These are phyloP conservation scores for Helotiales sp. DNA, from an alignment of 2,329 filamentous ascomycete genomes.

Conservation along the genomic window DNA sequence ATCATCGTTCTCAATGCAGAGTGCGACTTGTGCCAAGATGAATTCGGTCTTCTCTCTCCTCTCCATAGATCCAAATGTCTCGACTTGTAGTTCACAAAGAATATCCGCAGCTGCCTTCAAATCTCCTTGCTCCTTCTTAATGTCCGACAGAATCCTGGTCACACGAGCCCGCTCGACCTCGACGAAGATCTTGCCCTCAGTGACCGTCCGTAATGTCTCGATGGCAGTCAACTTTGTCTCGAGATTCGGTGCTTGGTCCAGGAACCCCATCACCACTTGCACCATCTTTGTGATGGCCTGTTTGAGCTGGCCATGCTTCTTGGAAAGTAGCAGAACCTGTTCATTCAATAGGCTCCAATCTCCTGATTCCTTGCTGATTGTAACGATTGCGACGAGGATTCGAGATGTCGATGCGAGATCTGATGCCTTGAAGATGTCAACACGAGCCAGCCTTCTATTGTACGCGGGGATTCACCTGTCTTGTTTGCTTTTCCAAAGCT, in stretches of 20 bases:
- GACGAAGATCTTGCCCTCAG: conserved; percentile 99
- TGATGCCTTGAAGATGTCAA: conserved; percentile 66
- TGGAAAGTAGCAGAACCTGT: conserved; percentile 91
- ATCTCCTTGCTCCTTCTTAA: conserved; percentile 95
- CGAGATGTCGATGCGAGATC: conserved; percentile 94
- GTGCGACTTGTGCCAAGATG: conserved; percentile 88
- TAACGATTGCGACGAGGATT: conserved; percentile 83
- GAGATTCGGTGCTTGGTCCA: conserved; percentile 79
- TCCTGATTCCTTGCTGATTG: conserved; percentile 86
- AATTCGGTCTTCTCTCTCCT: conserved; percentile 98
- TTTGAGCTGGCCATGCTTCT: conserved; percentile 99
- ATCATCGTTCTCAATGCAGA: conserved; percentile 94
- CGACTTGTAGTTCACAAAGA: conserved; percentile 94
- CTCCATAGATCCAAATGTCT: conserved; percentile 98
- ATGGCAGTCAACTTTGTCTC: conserved; percentile 93
- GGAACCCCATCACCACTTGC: conserved; percentile 89
- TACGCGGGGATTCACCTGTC: conserved; percentile 64
- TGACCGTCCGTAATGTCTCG: conserved; percentile 92
- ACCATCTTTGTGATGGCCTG: conserved; percentile 99
- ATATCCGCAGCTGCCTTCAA: conserved; percentile 87
- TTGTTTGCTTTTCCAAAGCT: conserved; percentile 90
- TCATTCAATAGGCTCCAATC: conserved; percentile 97
- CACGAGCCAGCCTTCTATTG: conserved; percentile 13
- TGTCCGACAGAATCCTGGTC: conserved; percentile 91
- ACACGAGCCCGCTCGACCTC: conserved; percentile 96